A percentile compares a stretch with the other conserved stretches of the same genome.
These are phyloP conservation scores for Ophiostoma fasciatum DNA, from an alignment of 2,329 filamentous ascomycete genomes.

Conservation along the genomic window DNA sequence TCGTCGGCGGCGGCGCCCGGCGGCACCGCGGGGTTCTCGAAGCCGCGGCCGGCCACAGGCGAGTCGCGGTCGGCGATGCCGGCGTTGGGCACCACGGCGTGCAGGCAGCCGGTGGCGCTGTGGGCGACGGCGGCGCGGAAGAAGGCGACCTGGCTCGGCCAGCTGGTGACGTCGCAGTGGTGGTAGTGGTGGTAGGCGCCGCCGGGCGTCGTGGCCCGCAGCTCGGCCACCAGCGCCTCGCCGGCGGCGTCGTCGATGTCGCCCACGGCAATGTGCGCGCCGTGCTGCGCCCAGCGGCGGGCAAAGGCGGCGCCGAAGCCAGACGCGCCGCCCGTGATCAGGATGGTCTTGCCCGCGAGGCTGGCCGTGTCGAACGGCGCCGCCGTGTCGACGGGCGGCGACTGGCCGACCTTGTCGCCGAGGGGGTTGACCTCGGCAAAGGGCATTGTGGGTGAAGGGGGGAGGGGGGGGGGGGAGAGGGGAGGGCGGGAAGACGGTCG, in stretches of 20 bases:
- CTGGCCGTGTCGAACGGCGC: slow-evolving; percentile 27
- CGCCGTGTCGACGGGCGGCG: slow-evolving; percentile 27
- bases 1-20: slow-evolving; percentile 20
- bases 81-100: slow-evolving; percentile 51
- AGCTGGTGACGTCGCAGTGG: slow-evolving; percentile 48
- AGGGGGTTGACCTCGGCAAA: slow-evolving; percentile 4
- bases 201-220: slow-evolving; percentile 28
- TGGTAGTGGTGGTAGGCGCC: slow-evolving; percentile 37
- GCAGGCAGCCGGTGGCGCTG: slow-evolving; percentile 39
- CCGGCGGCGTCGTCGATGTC: slow-evolving; percentile 44
- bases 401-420: slow-evolving; percentile 3
- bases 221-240: slow-evolving; percentile 34
- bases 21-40: slow-evolving; percentile 27
- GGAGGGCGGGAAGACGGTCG: too few relatives aligned
- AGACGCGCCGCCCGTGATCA: slow-evolving; percentile 50
- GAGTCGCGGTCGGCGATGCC: slow-evolving; percentile 33
- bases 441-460: neutral
- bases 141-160: slow-evolving; percentile 45
- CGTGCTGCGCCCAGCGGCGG: slow-evolving; percentile 34
- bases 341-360: slow-evolving; percentile 37
- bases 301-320: slow-evolving; percentile 41
- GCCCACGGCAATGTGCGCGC: slow-evolving; percentile 47
- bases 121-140: slow-evolving; percentile 43
- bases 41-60: slow-evolving; percentile 15
- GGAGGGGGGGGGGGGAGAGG: neutral